phyloP scores from a whole-genome alignment of 192 early-diverging fungal species.

The Mortierella alpina region DNA sequence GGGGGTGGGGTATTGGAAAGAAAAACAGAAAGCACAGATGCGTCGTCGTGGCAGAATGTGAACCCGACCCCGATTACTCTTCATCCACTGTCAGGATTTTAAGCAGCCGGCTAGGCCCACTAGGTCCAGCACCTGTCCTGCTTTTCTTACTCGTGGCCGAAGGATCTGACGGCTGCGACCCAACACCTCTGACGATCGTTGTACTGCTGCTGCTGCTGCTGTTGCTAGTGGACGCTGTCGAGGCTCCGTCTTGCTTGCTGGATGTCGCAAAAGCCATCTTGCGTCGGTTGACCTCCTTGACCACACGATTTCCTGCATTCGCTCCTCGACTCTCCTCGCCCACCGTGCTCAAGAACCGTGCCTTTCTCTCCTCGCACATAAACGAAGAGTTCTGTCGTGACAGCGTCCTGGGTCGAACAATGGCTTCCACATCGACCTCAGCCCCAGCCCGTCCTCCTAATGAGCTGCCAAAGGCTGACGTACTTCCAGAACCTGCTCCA shows the following conservation, averaged over 20 bases:
- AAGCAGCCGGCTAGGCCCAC: background rate
- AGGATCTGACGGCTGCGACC: background rate
- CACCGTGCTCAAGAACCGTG: slow-evolving; percentile 29
- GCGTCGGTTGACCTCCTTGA: slow-evolving; percentile 38
- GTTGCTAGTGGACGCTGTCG: slow-evolving; percentile 8
- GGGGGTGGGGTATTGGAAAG: too few relatives aligned
- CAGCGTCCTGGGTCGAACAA: slow-evolving; percentile 19
- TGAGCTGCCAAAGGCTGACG: background rate
- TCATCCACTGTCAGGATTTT: background rate
- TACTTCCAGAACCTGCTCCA: background rate
- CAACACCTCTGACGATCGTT: too few relatives aligned
- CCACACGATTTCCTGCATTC: slow-evolving; percentile 9
- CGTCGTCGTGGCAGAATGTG: too few relatives aligned
- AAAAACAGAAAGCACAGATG: too few relatives aligned
- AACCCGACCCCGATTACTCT: background rate
- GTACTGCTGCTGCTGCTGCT: background rate
- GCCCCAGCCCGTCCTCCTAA: background rate
- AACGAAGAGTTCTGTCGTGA: slow-evolving; percentile 36
- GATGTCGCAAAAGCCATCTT: slow-evolving; percentile 36
- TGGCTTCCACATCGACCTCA: slow-evolving; percentile 6
- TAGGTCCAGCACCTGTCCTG: background rate
- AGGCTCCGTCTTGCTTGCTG: background rate
- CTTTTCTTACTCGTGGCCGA: background rate
- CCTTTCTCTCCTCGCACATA: slow-evolving; percentile 29
- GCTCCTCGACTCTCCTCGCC: slow-evolving; percentile 28